Evolutionary conservation across 768 basidiomycete genomes (phyloP).

Genomic region (Cyclocybe cylindracea): DNA sequence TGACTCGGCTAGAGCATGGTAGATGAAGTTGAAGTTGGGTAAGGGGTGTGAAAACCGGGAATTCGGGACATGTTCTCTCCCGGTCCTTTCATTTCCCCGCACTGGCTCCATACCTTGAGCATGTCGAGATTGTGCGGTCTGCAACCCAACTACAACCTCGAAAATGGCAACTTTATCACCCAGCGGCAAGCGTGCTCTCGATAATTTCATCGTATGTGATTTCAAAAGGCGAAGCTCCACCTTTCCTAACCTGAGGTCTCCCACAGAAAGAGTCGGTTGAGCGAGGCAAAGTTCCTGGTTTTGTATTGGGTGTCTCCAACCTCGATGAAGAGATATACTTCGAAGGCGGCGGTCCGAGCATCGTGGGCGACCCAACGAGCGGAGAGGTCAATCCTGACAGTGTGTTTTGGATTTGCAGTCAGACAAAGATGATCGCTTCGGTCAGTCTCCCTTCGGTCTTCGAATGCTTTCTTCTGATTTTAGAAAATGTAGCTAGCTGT

Average conservation of each 20-base stretch:
- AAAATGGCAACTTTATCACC: conserved; percentile 12
- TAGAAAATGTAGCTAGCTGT: conserved; percentile 25
- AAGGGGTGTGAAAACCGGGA: too few relatives aligned
- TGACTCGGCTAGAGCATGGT: too few relatives aligned
- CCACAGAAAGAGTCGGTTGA: conserved; percentile 9
- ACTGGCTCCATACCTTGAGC: too few relatives aligned
- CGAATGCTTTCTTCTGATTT: not conserved
- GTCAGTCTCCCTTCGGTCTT: conserved; percentile 17
- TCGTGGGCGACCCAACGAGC: conserved; percentile 24
- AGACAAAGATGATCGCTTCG: conserved; percentile 35
- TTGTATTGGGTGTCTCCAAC: conserved; percentile 24
- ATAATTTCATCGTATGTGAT: conserved; percentile 15
- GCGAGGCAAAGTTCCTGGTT: conserved; percentile 16
- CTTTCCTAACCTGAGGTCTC: not conserved
- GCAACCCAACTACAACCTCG: not conserved
- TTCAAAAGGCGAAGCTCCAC: not conserved
- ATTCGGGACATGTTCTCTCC: too few relatives aligned
- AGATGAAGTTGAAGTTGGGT: too few relatives aligned
- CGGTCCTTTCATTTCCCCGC: too few relatives aligned
- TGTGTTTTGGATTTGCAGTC: conserved; percentile 42
- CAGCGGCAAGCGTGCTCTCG: conserved; percentile 12
- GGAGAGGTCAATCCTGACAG: conserved; percentile 28
- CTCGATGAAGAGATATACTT: conserved; percentile 31
- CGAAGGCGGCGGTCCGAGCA: conserved; percentile 24
- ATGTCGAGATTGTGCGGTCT: not conserved